Conservation (phyloP, 1,139 yeast species). For the Blastobotrys illinoisensis region DNA sequence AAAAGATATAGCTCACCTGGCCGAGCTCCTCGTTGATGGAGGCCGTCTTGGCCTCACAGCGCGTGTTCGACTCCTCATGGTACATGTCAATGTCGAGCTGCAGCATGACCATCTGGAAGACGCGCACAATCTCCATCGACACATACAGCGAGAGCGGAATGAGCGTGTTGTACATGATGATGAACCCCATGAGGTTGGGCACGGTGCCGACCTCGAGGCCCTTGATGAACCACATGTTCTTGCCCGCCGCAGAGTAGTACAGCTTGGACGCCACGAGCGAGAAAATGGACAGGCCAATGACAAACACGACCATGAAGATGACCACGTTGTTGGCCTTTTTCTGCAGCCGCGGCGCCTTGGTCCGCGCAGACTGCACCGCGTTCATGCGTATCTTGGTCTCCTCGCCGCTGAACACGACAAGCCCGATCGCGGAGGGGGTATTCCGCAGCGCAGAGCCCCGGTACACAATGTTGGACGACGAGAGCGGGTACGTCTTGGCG, state of each 20-base stretch:
- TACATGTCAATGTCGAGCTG: slow-evolving; percentile 96
- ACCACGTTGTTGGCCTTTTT: slow-evolving; percentile 77
- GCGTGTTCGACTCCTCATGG: slow-evolving; percentile 74
- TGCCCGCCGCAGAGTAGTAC: slow-evolving; percentile 40
- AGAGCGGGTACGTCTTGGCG: slow-evolving; percentile 50
- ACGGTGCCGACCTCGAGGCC: slow-evolving; percentile 80
- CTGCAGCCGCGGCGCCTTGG: slow-evolving; percentile 90
- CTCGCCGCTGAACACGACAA: slow-evolving; percentile 90
- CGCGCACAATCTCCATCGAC: slow-evolving; percentile 92
- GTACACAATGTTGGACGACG: slow-evolving; percentile 74
- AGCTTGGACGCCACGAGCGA: slow-evolving; percentile 77
- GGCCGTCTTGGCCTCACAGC: slow-evolving; percentile 92
- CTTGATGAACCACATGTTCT: slow-evolving; percentile 62
- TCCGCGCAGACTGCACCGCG: slow-evolving; percentile 81
- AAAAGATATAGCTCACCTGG: slow-evolving; percentile 88
- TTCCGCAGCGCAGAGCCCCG: slow-evolving; percentile 87
- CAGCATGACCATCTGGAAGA: slow-evolving; percentile 71
- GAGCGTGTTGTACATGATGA: slow-evolving; percentile 94
- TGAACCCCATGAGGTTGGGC: slow-evolving; percentile 88
- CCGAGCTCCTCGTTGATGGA: slow-evolving; percentile 95
- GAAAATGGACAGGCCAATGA: slow-evolving; percentile 65
- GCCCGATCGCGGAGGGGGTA: slow-evolving; percentile 65
- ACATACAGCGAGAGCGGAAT: slow-evolving; percentile 94
- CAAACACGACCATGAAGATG: slow-evolving; percentile 79
- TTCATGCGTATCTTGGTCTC: slow-evolving; percentile 96